Evolutionary conservation across 2,329 filamentous ascomycete genomes (phyloP), one percentile per base, ranked within the genome.

Genomic region (Nigrospora sphaerica): DNA sequence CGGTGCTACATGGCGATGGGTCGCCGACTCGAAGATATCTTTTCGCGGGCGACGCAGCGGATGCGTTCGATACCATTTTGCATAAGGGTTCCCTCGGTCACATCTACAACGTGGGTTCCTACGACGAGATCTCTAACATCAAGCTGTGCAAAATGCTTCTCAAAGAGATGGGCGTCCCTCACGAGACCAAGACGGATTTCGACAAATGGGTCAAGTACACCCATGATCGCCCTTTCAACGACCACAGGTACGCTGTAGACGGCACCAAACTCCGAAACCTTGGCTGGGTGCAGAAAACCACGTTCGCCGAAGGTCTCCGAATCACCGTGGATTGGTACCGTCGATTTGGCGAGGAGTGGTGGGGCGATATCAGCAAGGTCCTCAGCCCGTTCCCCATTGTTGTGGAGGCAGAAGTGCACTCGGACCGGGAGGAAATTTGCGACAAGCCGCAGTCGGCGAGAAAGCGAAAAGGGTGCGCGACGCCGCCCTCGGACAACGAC

Each of bases 21-120:
- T 82, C 77, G 32, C 84, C 86, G 12, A 86, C 84, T 0, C 77
- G 88, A 31, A 75, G 86, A 46, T 93, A 91, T 60, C 75, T 93
- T 10, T 92, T 83, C 56, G 88, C 85, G 2, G 83, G 81, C 10
- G 88, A 93, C 60, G 87, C 86, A 2, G 85, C 85, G 4, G 86
- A 92, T 58, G 88, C 86, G 2, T 86, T 92, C 57, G 87, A 93
- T 67, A 89, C 86, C 1, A 89, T 93, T 57, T 74, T 93, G 19
- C 88, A 93, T 73, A 83, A 81, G 57, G 88, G 88, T 17, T 69
- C 75, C 42, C 71, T 86, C 32, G 86, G 86, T 1, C 83, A 90
- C 57, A 80, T 87, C 49, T 93, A 93, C 73, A 93, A 93, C 53
- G 85, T 93, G 11, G 84, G 85, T 39, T 91, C 88, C 0, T 76